Conservation (phyloP, 176 grass and related monocot genomes). For the Elaeis guineensis region DNA sequence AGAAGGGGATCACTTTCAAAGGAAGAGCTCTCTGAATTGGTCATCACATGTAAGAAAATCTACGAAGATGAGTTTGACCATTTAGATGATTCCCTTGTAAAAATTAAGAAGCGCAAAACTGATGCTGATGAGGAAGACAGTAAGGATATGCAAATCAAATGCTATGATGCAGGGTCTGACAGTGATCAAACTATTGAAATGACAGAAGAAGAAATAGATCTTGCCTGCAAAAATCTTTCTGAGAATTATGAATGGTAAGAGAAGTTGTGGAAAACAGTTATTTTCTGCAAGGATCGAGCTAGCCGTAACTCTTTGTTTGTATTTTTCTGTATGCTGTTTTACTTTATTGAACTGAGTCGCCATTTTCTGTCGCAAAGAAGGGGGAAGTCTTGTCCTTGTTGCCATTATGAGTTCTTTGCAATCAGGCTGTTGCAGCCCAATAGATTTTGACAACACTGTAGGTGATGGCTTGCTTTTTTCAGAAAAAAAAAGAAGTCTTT, state of each 20-base stretch:
- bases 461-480: no score
- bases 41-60: constrained; percentile 61
- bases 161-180: constrained; percentile 40
- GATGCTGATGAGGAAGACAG: constrained; percentile 5
- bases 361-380: no score
- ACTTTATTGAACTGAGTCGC: no score
- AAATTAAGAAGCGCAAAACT: constrained; percentile 24
- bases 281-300: no score
- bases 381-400: no score
- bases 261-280: neutral
- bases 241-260: constrained; percentile 11
- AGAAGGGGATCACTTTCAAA: constrained; percentile 32
- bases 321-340: no score
- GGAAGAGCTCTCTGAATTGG: constrained; percentile 39
- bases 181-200: constrained; percentile 84
- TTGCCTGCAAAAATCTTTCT: constrained; percentile 48
- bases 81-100: constrained; percentile 14
- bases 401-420: no score
- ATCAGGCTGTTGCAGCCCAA: no score
- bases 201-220: constrained; percentile 85
- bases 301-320: no score
- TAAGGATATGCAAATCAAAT: neutral
- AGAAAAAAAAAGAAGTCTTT: no score
- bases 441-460: no score
- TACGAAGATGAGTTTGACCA: constrained; percentile 44